Conservation (phyloP, 148 eudicot species). For the Arbutus unedo region DNA sequence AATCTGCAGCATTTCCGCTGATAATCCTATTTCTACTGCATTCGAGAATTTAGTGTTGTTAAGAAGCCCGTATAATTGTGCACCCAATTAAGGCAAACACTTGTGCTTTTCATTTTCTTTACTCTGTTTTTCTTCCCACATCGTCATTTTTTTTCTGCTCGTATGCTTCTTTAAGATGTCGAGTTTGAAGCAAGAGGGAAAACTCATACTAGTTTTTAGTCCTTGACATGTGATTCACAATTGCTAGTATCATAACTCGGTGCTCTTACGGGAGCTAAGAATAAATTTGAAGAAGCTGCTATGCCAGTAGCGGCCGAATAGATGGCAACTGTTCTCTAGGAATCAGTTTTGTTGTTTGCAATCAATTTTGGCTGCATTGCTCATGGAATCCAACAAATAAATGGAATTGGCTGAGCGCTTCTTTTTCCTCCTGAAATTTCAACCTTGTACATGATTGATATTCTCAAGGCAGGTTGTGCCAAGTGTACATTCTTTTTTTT, state of each 20-base stretch:
- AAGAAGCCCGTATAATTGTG: not conserved
- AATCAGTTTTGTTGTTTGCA: not conserved
- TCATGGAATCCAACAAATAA: not conserved
- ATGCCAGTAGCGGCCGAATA: not conserved
- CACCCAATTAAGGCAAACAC: not conserved
- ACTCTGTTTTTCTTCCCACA: not conserved
- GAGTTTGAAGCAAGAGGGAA: not conserved
- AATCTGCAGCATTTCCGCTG: not conserved
- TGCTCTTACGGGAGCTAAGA: not conserved
- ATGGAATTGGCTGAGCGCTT: not conserved
- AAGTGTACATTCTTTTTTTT: too few relatives aligned
- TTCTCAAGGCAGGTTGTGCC: too few relatives aligned
- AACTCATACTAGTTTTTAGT: not conserved
- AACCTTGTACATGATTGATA: too few relatives aligned
- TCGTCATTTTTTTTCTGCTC: not conserved
- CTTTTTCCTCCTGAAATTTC: too few relatives aligned
- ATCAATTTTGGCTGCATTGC: not conserved
- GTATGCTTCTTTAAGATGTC: not conserved
- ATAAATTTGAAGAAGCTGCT: not conserved
- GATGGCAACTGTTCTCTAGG: not conserved
- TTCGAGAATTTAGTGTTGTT: not conserved
- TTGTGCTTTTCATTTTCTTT: not conserved
- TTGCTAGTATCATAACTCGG: not conserved
- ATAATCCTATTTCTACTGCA: not conserved
- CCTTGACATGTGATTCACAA: not conserved